Base-by-base conservation (phyloP, 2,329 filamentous ascomycete species). In the Rhexocercosporidium sp. region DNA sequence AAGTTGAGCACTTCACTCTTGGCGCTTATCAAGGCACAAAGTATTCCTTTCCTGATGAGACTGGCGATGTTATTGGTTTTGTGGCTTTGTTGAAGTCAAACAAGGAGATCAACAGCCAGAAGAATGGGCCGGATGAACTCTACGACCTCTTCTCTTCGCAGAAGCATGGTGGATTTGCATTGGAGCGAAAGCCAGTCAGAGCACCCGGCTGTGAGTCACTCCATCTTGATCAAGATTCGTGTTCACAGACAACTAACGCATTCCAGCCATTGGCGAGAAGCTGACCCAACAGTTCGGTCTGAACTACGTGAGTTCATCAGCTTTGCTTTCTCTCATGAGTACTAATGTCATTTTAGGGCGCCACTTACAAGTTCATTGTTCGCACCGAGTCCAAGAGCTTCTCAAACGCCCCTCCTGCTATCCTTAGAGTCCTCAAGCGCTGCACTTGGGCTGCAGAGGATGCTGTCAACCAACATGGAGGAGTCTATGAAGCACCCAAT, bases 361-460 rank as follows among this genome's bases (percentile, higher is more conserved):
- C 88, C 67, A 84, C 84, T 0, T 92, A 92, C 76, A 91, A 91
- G 63, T 92, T 88, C 72, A 83, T 87, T 41, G 88, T 89, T 1
- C 79, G 82, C 1, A 84, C 87, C 2, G 78, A 82, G 6, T 85
- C 81, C 3, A 79, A 76, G n/a, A 77, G 80, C 0, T 89, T 89
- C 66, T 72, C 77, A 1, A 78, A 82, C 4, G 83, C 86, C 0
- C 85, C 84, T 0, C 65, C 77, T 1, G 77, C 81, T 0, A 81
- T 91, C 1, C 79, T 84, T 6, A 78, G 81, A 53, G 81, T 83
- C 0, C 80, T 88, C 0, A 81, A 82, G 6, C 81, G 85, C 3
- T 71, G 90, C 56, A 84, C 83, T 27, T 90, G 87, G 86, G 85
- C 84, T 3, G 83, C 83, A 1, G 69, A 81, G 51, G 73, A 76